Evolutionary conservation across 805 yeast species (phyloP), one percentile per base, ranked within the genome.

Genomic region (Candida ulmi): DNA sequence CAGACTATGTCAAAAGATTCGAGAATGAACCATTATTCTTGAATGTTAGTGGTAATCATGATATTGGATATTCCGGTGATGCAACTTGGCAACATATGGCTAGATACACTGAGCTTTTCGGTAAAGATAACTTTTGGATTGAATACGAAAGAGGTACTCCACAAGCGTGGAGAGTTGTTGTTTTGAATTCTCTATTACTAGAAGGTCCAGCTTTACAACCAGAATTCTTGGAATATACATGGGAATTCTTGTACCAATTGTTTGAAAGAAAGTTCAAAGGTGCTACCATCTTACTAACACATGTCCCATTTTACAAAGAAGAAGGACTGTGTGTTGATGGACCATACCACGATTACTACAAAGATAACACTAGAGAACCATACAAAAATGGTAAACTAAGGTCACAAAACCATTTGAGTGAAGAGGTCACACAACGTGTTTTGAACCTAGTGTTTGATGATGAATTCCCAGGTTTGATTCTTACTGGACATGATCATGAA

Each of bases 401-500:
- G 46, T 82, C 91, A 8, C 97, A 91, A 52, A 93, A 93, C 61
- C 96, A 88, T 62, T 64, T 93, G 29, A 72, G 83, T 23, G 64
- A 69, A 45, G 83, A 80, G 6, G 72, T 83, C 0, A 65, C 91
- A 3, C 83, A 82, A 54, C 66, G 71, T 44, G 80, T 91, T 2
- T 60, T 93, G 48, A 71, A 83, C 49, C 69, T 80, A n/a, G 71
- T 86, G 13, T 91, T 91, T 57, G 76, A 76, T 29, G 74, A 74
- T 48, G 62, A 68, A 8, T 74, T 76, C 46, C 78, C 83, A 16
- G 98, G 98, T 17, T 68, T 91, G 9, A 78, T 93, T 3, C 63
- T 91, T 31, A 86, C 96, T 0, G 99, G 99, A 1, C 99, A 93
- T 62, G 99, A 93, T 56, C 99, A 93, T 55, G 90, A 82, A 48